Conservation (phyloP, 352 stramenopile species). For the Thraustochytrium striatum region DNA sequence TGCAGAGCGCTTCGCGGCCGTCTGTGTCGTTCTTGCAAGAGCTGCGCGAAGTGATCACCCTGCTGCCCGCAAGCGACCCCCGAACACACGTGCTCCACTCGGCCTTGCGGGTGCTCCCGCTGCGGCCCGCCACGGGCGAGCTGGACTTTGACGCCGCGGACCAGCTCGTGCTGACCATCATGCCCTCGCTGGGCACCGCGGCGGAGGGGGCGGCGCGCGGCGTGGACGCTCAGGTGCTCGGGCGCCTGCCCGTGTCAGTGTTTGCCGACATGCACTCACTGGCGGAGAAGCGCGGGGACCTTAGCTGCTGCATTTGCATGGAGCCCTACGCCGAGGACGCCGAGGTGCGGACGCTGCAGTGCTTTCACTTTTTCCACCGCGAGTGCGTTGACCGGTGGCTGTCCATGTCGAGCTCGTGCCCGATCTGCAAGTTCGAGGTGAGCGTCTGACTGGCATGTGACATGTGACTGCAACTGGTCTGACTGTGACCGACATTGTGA, state of each 20-base stretch:
- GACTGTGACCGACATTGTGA: too few relatives aligned
- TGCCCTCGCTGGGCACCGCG: not conserved
- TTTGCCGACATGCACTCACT: not conserved
- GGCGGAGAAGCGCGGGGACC: constrained; percentile 9
- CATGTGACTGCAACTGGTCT: too few relatives aligned
- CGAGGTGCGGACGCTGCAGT: constrained; percentile 84
- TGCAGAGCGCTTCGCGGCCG: not conserved
- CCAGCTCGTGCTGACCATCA: not conserved
- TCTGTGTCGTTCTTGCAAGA: constrained; percentile 33
- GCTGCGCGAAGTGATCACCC: constrained; percentile 27
- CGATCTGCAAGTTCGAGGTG: constrained; percentile 57
- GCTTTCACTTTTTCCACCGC: constrained; percentile 86
- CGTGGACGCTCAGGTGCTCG: not conserved
- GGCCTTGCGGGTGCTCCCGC: constrained; percentile 25
- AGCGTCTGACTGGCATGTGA: too few relatives aligned
- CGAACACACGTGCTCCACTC: constrained; percentile 1
- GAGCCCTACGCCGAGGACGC: constrained; percentile 78
- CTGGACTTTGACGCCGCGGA: constrained; percentile 24
- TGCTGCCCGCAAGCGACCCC: constrained; percentile 5
- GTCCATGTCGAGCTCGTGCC: constrained; percentile 81
- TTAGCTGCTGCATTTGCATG: constrained; percentile 84
- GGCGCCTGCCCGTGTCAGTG: not conserved
- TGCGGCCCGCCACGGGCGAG: not conserved
- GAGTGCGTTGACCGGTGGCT: constrained; percentile 87
- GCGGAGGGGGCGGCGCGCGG: not conserved